Evolutionary conservation across 2,329 filamentous ascomycete species (phyloP).

Genomic region (Fusarium luffae): DNA sequence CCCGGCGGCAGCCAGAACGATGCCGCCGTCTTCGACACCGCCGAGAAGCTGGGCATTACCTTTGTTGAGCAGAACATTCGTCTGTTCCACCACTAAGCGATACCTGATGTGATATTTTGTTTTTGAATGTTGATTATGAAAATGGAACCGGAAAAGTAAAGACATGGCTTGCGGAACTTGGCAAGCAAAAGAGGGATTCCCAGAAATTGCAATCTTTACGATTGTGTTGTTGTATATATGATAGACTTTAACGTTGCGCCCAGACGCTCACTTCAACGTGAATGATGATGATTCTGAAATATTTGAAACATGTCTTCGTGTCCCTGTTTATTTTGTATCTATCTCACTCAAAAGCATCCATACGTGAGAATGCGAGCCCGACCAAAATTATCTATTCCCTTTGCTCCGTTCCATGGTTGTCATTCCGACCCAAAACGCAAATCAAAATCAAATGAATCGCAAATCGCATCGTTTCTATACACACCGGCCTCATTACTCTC

Average conservation of each 20-base stretch:
- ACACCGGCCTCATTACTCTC: not conserved
- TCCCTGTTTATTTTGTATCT: not conserved
- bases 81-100: slow-evolving; percentile 41
- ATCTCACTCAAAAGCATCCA: slow-evolving; percentile 17
- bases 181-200: slow-evolving; percentile 17
- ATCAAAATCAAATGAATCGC: slow-evolving; percentile 25
- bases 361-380: slow-evolving; percentile 1
- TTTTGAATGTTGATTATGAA: slow-evolving; percentile 4
- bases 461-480: slow-evolving; percentile 20
- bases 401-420: slow-evolving; percentile 27
- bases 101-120: slow-evolving; percentile 30
- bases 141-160: slow-evolving; percentile 27
- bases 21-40: slow-evolving; percentile 82
- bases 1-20: slow-evolving; percentile 92
- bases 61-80: slow-evolving; percentile 96
- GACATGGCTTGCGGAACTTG: not conserved
- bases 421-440: slow-evolving; percentile 9
- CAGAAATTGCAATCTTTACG: slow-evolving; percentile 30
- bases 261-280: slow-evolving; percentile 41
- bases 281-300: slow-evolving; percentile 38
- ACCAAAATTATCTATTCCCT: slow-evolving; percentile 16
- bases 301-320: slow-evolving; percentile 3
- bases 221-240: slow-evolving; percentile 38
- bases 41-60: slow-evolving; percentile 89
- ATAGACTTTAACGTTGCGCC: slow-evolving; percentile 41